Base-by-base conservation (phyloP, 257 asterid species). In the Leptodermis oblonga region DNA sequence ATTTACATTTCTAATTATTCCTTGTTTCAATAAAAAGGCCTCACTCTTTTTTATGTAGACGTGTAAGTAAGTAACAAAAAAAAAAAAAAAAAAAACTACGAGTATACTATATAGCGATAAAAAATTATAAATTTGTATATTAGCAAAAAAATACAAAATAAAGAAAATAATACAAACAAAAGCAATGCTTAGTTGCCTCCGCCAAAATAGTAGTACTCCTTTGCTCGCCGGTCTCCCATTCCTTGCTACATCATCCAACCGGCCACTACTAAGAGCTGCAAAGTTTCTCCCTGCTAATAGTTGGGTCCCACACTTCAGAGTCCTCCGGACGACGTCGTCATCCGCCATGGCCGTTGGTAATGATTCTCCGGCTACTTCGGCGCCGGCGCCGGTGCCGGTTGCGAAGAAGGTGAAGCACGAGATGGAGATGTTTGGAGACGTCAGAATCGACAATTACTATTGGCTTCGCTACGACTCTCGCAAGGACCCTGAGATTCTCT, bases 381-480 rank as follows among this genome's bases (percentile, higher is more conserved):
- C n/a, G 73, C 98, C 96, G 25, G 77, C 59, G 77, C 86, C 91
- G 22, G 51, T 67, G 79, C 98, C 97, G n/a, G 78, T 67, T 77
- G 84, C 97, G 28, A 88, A 88, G 85, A 87, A 86, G 78, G 88
- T 85, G 83, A 86, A 65, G 75, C 94, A 86, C 80, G 93, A 90
- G 73, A 87, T 90, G 97, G 96, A 88, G 89, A 73, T 82, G 90
- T 90, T 93, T 60, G 97, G 95, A 56, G 99, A 93, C 81, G 83
- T 87, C 37, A 84, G 97, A 70, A 74, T 88, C 72, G 97, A 93
- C 72, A 77, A 86, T 60, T 88, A 93, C 83, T 88, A 88, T 79
- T 93, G 97, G 99, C 90, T 90, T 68, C 99, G 99, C 69, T 97
- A 93, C 68, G 99, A 93, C 75, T 83, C 92, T 60, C 96, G 97